Percentiles rank a stretch among this genome's conserved stretches.
These are phyloP conservation scores for Exophiala oligosperma DNA, from an alignment of 2,329 filamentous ascomycete genomes.

Conservation along the genomic window DNA sequence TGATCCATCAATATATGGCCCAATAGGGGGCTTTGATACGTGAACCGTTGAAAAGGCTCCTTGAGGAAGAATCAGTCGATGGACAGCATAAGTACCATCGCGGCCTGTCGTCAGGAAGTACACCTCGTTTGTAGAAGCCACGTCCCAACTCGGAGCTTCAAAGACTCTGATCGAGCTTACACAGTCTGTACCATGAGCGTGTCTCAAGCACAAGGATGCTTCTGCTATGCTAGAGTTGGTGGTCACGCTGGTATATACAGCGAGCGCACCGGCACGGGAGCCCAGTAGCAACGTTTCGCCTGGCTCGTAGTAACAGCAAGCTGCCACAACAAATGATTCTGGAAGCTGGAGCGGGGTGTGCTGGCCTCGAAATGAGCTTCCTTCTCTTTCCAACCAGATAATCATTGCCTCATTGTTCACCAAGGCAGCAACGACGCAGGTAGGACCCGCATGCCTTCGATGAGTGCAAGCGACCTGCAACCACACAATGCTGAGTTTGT, in stretches of 20 bases:
- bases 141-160: slow-evolving; percentile 30
- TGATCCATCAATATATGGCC: slow-evolving; percentile 72
- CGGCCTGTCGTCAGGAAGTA: slow-evolving; percentile 72
- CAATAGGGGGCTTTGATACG: slow-evolving; percentile 68
- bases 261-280: slow-evolving; percentile 56
- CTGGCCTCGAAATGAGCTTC: background rate
- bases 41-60: slow-evolving; percentile 55
- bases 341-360: slow-evolving; percentile 36
- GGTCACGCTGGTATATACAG: slow-evolving; percentile 42
- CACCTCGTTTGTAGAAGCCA: slow-evolving; percentile 24
- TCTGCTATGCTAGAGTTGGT: slow-evolving; percentile 20
- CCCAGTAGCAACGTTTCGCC: slow-evolving; percentile 51
- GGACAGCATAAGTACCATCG: slow-evolving; percentile 74
- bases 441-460: background rate
- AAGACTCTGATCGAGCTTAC: slow-evolving; percentile 66
- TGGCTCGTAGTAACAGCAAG: slow-evolving; percentile 36
- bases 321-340: slow-evolving; percentile 53
- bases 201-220: slow-evolving; percentile 20
- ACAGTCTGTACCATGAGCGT: slow-evolving; percentile 58
- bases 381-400: slow-evolving; percentile 13
- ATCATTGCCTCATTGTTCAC: slow-evolving; percentile 6
- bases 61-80: slow-evolving; percentile 35
- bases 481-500: slow-evolving; percentile 14
- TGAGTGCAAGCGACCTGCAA: slow-evolving; percentile 8
- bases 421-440: slow-evolving; percentile 14